A percentile compares a stretch with the other conserved stretches of the same genome.
Evolutionary conservation across 2,329 filamentous ascomycete species (phyloP).

Genomic region (Xylaria sp.): DNA sequence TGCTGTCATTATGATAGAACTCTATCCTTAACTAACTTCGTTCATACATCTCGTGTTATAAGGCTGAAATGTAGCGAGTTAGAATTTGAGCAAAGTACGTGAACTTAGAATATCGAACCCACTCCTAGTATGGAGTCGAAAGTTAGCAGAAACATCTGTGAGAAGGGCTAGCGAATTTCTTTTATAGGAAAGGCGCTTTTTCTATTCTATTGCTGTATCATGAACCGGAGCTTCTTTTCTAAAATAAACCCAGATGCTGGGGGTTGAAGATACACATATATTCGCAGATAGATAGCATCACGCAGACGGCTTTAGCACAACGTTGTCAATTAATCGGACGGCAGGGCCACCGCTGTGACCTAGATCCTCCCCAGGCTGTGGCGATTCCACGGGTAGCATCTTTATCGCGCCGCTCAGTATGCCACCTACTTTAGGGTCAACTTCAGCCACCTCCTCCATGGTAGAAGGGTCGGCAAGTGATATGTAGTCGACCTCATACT

Average conservation of each 20-base stretch:
- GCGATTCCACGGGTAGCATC: slow-evolving; percentile 83
- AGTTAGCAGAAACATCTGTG: too few species aligned
- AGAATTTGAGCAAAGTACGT: too few species aligned
- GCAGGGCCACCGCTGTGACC: slow-evolving; percentile 77
- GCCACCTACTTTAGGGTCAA: slow-evolving; percentile 78
- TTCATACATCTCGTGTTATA: slow-evolving; percentile 9
- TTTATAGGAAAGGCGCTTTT: background rate
- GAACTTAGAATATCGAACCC: background rate
- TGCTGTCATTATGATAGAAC: slow-evolving; percentile 18
- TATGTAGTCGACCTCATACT: slow-evolving; percentile 90
- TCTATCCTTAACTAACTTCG: slow-evolving; percentile 7
- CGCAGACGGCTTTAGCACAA: slow-evolving; percentile 70
- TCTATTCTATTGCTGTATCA: background rate
- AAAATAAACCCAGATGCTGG: background rate
- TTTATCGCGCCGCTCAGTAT: slow-evolving; percentile 91
- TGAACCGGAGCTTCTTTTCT: background rate
- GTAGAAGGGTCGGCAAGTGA: slow-evolving; percentile 88
- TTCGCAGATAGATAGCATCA: slow-evolving; percentile 1
- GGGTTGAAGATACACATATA: background rate
- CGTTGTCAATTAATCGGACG: slow-evolving; percentile 94
- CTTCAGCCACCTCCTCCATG: slow-evolving; percentile 78
- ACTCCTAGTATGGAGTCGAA: too few species aligned
- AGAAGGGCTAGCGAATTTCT: background rate
- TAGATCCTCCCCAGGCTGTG: slow-evolving; percentile 76
- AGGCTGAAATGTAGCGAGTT: background rate